A percentile compares a stretch with the other conserved stretches of the same genome.
Evolutionary conservation across 2,329 filamentous ascomycete species (phyloP).

Genomic region (Teratosphaeriaceae sp.): DNA sequence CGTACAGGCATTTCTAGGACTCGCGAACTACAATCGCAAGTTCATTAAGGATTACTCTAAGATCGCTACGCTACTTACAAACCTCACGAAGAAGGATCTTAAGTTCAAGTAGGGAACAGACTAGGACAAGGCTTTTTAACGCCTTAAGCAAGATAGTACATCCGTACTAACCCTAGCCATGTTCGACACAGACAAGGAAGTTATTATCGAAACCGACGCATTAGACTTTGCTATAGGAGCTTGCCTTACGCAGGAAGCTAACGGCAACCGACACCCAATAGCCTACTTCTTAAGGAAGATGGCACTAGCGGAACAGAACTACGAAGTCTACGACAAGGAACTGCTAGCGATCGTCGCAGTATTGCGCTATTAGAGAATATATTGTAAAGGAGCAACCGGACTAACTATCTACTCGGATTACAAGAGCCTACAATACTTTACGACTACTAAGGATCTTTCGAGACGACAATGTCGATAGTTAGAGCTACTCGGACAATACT

Average conservation of each 20-base stretch:
- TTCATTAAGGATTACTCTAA: no score
- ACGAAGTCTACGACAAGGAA: conserved; percentile 12
- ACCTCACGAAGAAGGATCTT: conserved; percentile 9
- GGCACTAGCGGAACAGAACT: conserved; percentile 6
- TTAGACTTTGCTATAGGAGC: conserved; percentile 2
- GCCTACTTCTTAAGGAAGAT: conserved; percentile 2
- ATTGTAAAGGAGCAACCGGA: no score
- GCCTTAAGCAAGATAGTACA: conserved; percentile 5
- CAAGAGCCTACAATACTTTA: no score
- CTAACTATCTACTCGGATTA: no score
- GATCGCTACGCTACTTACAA: conserved; percentile 5
- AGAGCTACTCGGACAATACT: no score
- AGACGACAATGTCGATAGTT: no score
- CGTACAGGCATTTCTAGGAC: conserved; percentile 16
- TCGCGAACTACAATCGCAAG: conserved; percentile 11
- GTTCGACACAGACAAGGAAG: conserved; percentile 6
- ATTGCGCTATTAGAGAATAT: conserved; percentile 11
- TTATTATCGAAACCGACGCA: no score
- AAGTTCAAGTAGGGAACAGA: conserved; percentile 7
- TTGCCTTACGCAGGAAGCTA: conserved; percentile 8
- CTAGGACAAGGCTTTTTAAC: conserved; percentile 3
- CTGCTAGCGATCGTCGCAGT: conserved; percentile 10
- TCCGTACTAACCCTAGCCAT: conserved; percentile 5
- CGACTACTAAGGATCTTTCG: no score
- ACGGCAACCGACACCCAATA: background rate